Conservation (phyloP, 768 basidiomycete genomes). For the Inosperma sp. region DNA sequence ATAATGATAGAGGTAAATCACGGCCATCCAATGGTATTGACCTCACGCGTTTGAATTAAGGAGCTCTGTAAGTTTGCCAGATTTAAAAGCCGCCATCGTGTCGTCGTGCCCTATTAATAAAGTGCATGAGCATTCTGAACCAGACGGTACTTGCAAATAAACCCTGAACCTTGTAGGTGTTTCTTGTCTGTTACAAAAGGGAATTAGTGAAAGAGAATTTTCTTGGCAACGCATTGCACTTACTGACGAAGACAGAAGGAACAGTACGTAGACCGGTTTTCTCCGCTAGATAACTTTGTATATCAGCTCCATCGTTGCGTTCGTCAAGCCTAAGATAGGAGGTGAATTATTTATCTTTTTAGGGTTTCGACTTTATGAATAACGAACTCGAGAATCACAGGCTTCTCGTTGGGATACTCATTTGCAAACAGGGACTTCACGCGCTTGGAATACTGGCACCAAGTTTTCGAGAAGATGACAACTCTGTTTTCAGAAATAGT, state of each 20-base stretch:
- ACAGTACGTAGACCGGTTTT: slow-evolving; percentile 71
- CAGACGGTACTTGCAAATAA: not conserved
- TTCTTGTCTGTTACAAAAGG: slow-evolving; percentile 37
- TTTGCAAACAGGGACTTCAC: slow-evolving; percentile 45
- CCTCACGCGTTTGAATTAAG: slow-evolving; percentile 10
- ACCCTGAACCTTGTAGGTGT: slow-evolving; percentile 49
- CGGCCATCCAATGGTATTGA: not conserved
- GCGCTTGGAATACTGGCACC: slow-evolving; percentile 47
- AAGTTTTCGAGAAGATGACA: slow-evolving; percentile 56
- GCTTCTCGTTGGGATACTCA: slow-evolving; percentile 35
- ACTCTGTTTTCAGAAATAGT: slow-evolving; percentile 49
- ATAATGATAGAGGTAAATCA: not conserved
- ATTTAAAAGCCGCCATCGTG: slow-evolving; percentile 28
- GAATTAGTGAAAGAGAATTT: not conserved
- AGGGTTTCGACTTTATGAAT: slow-evolving; percentile 5
- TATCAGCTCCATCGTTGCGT: slow-evolving; percentile 51
- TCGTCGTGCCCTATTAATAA: slow-evolving; percentile 36
- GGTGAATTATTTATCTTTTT: not conserved
- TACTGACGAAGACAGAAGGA: slow-evolving; percentile 75
- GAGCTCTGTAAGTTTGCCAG: slow-evolving; percentile 27
- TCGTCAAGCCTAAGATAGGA: slow-evolving; percentile 48
- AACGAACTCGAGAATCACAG: slow-evolving; percentile 49
- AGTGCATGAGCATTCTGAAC: not conserved
- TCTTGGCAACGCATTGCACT: slow-evolving; percentile 22
- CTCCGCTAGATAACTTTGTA: slow-evolving; percentile 59